Evolutionary conservation across 257 asterid genomes (phyloP).

Genomic region (Penstemon davidsonii): DNA sequence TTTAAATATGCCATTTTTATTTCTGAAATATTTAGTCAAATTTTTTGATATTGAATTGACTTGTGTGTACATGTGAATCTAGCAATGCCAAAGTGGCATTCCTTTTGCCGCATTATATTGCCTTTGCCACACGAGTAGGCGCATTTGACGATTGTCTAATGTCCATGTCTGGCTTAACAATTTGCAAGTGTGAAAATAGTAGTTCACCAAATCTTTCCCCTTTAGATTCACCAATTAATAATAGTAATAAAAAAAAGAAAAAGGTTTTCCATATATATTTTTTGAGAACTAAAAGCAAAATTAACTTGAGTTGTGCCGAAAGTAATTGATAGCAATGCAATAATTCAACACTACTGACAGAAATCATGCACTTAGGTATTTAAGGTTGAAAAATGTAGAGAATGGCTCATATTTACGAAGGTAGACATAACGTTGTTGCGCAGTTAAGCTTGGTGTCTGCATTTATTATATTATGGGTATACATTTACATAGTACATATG

Average conservation of each 20-base stretch:
- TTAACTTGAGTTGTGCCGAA: conserved; percentile 23
- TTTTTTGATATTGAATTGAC: background rate
- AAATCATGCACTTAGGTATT: conserved; percentile 24
- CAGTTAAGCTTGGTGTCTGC: background rate
- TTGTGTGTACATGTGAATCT: conserved; percentile 8
- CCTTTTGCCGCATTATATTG: conserved; percentile 16
- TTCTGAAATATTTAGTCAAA: background rate
- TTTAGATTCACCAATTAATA: background rate
- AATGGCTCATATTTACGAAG: conserved; percentile 21
- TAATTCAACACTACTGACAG: conserved; percentile 9
- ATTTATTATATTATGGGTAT: conserved; percentile 20
- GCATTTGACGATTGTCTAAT: conserved; percentile 45
- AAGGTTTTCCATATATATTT: background rate
- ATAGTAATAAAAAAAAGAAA: background rate
- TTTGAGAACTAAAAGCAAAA: conserved; percentile 11
- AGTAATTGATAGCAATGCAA: conserved; percentile 20
- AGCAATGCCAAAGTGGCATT: conserved; percentile 36
- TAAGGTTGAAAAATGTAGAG: conserved; percentile 27
- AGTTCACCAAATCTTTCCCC: background rate
- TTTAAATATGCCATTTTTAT: background rate
- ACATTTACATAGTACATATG: background rate
- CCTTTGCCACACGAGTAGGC: conserved; percentile 36
- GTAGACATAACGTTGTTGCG: background rate
- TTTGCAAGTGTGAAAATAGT: conserved; percentile 27
- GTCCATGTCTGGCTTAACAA: conserved; percentile 32